Evolutionary conservation across 192 early-diverging fungal genomes (phyloP), one percentile per base, ranked within the genome.

Genomic region (Coemansia sp.): DNA sequence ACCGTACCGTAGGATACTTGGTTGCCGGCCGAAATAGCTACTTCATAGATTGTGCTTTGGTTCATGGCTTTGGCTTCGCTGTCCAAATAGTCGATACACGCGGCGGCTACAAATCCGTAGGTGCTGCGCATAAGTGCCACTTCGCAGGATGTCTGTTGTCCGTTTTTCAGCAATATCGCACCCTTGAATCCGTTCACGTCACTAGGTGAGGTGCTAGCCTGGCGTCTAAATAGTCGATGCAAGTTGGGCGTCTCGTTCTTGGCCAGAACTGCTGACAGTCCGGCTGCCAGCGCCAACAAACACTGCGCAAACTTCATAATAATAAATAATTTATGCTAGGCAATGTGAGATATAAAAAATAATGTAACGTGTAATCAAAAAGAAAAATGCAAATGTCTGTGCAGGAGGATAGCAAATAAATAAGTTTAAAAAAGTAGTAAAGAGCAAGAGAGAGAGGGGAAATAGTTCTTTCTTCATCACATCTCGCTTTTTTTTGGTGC

Each of bases 131-230:
- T 78, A 0, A 84, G 67, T 5, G 81, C 81, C 9, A 84, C 65
- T 46, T 84, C 81, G 41, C 81, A 84, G 6, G 81, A 72, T 2
- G 81, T 84, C 46, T 78, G 81, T 44, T 68, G 46, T 9, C 81
- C 81, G 54, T 84, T 78, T 62, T 84, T 84, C 15, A 84, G 46
- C 15, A 84, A 63, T 9, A 84, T 27, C 1, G 76, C 80, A 0
- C 80, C 80, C 52, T 77, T 82, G 68, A 82, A 82, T 20, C 36
- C 69, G 12, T 72, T 46, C 60, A 82, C 34, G 49, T 77, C 75
- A 18, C 42, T 62, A 4, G 75, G 15, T 5, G 31, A 36, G 2
- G 57, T 82, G 29, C 65, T 69, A 46, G 64, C 68, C 29, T 65
- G 5, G 22, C 18, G 34, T 34, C 24, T 5, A 22, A 16, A 41